Evolutionary conservation across 441 rosid genomes (phyloP), one percentile per base, ranked within the genome.

Genomic region (Bruguiera hainesii): DNA sequence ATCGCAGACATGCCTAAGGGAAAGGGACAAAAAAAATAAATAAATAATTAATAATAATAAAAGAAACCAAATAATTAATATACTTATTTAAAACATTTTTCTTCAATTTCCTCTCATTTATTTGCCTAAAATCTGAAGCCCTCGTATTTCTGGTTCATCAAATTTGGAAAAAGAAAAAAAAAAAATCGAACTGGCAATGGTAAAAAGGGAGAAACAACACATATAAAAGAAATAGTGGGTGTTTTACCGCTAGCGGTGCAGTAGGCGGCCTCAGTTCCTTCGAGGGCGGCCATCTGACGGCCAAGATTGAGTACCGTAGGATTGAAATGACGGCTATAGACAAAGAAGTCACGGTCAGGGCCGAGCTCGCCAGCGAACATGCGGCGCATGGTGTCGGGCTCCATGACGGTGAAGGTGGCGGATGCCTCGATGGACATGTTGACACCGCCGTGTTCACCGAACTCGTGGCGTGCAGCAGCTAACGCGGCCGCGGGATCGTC

Each of bases 361-460:
- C 98, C 96, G 15, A 94, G 87, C 67, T 94, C 98, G 30, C 98
- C 96, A 66, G 96, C 0, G 76, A 94, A 91, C 91, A 94, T 84
- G 29, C 90, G 87, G 56, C 89, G 78, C 98, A 94, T 88, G 59
- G 96, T 94, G 28, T 91, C 99, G 0, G 99, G 96, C 72, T 93
- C 96, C 98, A 93, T 93, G 70, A 91, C 97, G 52, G 98, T 93
- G 87, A 93, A 93, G 61, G 97, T 87, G 61, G 93, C 97, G n/a
- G 98, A 93, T 56, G 98, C 98, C 74, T 93, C 99, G 65, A 94
- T 94, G 4, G 99, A 91, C 97, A 91, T 94, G 79, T 94, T 94
- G 37, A 91, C 97, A 30, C 97, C 98, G 30, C 98, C 97, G 60
- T 94, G 96, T 69, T 94, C 97, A 8, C 96, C 98, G 59, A 94